Evolutionary conservation across 176 grass and related monocot genomes (phyloP), one percentile per base, ranked within the genome.

Genomic region (Oryza glaberrima): DNA sequence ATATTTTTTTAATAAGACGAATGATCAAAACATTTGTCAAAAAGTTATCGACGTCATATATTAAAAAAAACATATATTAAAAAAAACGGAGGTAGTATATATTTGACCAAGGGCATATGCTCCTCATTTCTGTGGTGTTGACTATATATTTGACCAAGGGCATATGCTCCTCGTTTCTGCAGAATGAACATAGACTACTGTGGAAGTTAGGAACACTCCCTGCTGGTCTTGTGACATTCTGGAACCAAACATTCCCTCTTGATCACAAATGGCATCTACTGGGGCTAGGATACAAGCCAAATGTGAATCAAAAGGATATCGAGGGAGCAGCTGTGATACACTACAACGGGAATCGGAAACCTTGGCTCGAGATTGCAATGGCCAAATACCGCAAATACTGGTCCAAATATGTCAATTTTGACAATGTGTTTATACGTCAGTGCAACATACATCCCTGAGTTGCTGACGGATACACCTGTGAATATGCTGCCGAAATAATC

Each of bases 261-360:
- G 67, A 90, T 90, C 85, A 23, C 34, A 85, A 88, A 19, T 97
- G 92, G 92, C 92, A 97, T 90, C 86, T 90, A 15, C 58, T 97
- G 83, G 92, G 94, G 20, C 83, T 94, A 14, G 94, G 92, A 41
- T 97, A 97, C 80, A 94, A 92, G 72, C 81, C 56, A 25, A 89
- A 94, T 73, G 68, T 92, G 61, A 85, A 81, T 38, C 80, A 90
- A 48, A 92, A 63, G 58, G 88, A 90, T 70, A 94, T 94, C 3
- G 75, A 86, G 65, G 66, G 11, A 13, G 92, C 90, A 25, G 73
- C 92, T 1, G 92, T 94, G 10, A 78, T 94, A 90, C 92, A 97
- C 77, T 97, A 94, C 81, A 97, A 92, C 40, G 94, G 94, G 11
- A 97, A 97, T 86, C 71, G 85, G 67, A 97, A 97, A 81, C 94